Conservation (phyloP, 805 yeast genomes). For the Saturnispora halmiae region DNA sequence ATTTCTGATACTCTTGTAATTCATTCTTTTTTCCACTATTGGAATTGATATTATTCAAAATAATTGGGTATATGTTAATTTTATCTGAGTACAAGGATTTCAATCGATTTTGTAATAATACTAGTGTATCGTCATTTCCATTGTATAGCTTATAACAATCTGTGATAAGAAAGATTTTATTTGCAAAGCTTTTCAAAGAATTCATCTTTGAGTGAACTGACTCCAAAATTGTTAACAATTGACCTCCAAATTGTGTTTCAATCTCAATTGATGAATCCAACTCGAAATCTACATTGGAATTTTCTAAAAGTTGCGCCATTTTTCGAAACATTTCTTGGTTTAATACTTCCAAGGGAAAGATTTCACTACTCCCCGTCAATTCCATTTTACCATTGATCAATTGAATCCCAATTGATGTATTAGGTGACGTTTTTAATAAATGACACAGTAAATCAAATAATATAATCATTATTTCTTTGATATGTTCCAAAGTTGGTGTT, state of each 20-base stretch:
- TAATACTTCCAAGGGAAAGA: slow-evolving; percentile 47
- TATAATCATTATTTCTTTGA: slow-evolving; percentile 40
- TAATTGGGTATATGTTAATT: slow-evolving; percentile 55
- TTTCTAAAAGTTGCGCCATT: slow-evolving; percentile 37
- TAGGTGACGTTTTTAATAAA: slow-evolving; percentile 53
- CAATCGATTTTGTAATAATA: slow-evolving; percentile 45
- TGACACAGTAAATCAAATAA: slow-evolving; percentile 56
- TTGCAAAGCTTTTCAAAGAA: slow-evolving; percentile 17
- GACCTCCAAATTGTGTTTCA: slow-evolving; percentile 24
- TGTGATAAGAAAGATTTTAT: slow-evolving; percentile 63
- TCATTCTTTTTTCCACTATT: slow-evolving; percentile 11
- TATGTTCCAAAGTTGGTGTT: slow-evolving; percentile 35
- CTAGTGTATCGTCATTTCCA: slow-evolving; percentile 32
- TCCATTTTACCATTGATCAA: slow-evolving; percentile 40
- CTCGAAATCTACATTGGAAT: slow-evolving; percentile 2
- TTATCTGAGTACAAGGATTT: slow-evolving; percentile 48
- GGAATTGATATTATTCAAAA: slow-evolving; percentile 30
- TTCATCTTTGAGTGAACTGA: slow-evolving; percentile 15
- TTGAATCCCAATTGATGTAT: slow-evolving; percentile 69
- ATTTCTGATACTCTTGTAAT: slow-evolving; percentile 6
- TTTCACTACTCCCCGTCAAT: too few relatives aligned
- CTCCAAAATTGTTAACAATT: slow-evolving; percentile 38
- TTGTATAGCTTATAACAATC: slow-evolving; percentile 62
- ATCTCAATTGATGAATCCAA: slow-evolving; percentile 12
- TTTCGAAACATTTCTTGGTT: slow-evolving; percentile 49